These are phyloP conservation scores for Bromus sterilis DNA, from an alignment of 176 grass and related monocot species.

Conservation along the genomic window DNA sequence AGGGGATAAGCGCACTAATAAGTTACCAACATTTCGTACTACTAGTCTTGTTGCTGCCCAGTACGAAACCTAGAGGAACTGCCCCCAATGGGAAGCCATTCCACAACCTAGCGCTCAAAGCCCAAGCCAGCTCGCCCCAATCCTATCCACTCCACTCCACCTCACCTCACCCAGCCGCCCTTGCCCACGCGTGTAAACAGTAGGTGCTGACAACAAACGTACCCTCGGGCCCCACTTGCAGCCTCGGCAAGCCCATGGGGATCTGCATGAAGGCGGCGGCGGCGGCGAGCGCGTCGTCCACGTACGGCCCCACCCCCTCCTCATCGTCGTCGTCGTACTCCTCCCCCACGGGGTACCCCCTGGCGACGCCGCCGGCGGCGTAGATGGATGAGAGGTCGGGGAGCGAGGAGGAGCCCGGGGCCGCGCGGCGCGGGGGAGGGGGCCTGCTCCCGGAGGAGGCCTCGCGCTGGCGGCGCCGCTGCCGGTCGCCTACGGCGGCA, in stretches of 20 bases:
- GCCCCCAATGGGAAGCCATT: neutral
- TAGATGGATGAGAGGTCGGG: conserved; percentile 44
- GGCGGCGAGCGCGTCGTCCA: conserved; percentile 20
- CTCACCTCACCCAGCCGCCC: conserved; percentile 2
- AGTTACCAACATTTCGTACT: neutral
- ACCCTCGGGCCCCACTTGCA: conserved; percentile 69
- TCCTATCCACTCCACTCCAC: conserved; percentile 16
- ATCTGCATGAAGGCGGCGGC: conserved; percentile 24
- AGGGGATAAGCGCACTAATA: neutral
- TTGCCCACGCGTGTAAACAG: conserved; percentile 20
- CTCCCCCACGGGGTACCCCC: conserved; percentile 31
- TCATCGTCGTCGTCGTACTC: conserved; percentile 33
- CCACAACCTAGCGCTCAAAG: neutral
- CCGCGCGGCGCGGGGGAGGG: conserved; percentile 10
- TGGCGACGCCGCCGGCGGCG: conserved; percentile 8
- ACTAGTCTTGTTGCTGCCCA: neutral
- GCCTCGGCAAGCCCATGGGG: conserved; percentile 55
- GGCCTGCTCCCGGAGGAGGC: neutral
- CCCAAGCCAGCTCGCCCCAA: neutral
- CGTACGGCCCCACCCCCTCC: conserved; percentile 1
- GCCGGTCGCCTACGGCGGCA: conserved; percentile 10
- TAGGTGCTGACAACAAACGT: conserved; percentile 22
- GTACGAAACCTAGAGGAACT: neutral
- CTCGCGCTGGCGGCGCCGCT: conserved; percentile 1
- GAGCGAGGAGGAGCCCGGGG: conserved; percentile 34